phyloP scores from a whole-genome alignment of 2,329 filamentous ascomycete species.

The Cryphonectria radicalis region DNA sequence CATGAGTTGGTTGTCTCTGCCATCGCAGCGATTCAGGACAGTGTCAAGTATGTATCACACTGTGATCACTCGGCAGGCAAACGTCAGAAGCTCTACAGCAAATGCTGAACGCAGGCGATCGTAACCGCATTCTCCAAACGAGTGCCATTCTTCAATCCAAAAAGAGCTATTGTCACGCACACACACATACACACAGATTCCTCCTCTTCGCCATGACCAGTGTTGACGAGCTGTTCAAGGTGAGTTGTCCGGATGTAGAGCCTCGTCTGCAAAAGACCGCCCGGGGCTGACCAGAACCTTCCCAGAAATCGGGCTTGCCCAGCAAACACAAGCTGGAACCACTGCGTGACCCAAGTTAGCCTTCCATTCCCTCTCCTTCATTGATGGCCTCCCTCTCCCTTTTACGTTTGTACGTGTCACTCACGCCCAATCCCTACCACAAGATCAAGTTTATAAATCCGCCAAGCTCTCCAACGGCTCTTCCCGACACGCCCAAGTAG shows the following conservation, averaged over 20 bases:
- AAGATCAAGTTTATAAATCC: slow-evolving; percentile 68
- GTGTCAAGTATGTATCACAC: neutral
- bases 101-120: neutral
- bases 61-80: slow-evolving; percentile 7
- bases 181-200: neutral
- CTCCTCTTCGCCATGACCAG: slow-evolving; percentile 52
- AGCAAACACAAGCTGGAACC: slow-evolving; percentile 69
- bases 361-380: neutral
- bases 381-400: slow-evolving; percentile 4
- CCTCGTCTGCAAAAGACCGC: neutral
- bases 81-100: slow-evolving; percentile 6
- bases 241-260: slow-evolving; percentile 32
- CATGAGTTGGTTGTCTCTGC: neutral
- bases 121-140: neutral
- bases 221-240: slow-evolving; percentile 65
- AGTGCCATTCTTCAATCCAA: neutral
- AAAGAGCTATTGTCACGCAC: neutral
- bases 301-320: slow-evolving; percentile 48
- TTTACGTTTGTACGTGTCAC: neutral
- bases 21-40: neutral
- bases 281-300: slow-evolving; percentile 27
- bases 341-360: slow-evolving; percentile 64
- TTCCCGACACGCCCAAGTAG: slow-evolving; percentile 51
- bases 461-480: slow-evolving; percentile 54
- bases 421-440: neutral